Conservation (phyloP, 169 alveolate species). For the Sarcocystis neurona region DNA sequence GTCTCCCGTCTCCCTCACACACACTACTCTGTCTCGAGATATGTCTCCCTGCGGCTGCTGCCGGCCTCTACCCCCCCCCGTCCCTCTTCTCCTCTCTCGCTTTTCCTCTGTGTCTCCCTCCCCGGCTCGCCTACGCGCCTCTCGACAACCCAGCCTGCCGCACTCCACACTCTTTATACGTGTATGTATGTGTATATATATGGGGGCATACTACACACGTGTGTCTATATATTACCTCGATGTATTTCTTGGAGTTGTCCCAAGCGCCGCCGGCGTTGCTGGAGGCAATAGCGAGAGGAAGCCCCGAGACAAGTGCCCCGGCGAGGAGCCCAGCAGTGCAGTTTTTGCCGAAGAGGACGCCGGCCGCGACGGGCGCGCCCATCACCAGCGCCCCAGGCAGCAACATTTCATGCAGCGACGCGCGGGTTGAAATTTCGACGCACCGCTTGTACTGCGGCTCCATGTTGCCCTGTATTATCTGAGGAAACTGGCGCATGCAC, state of each 20-base stretch:
- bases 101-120: no score
- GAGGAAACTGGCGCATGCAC: conserved; percentile 85
- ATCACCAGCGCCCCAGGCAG: conserved; percentile 86
- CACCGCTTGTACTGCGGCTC: conserved; percentile 86
- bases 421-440: conserved; percentile 81
- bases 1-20: no score
- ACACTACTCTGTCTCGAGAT: no score
- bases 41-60: no score
- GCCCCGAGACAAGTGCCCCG: conserved; percentile 89
- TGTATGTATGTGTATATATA: no score
- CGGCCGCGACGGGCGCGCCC: conserved; percentile 80
- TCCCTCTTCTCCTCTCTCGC: no score
- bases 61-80: no score
- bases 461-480: conserved; percentile 72
- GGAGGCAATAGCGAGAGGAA: conserved; percentile 86
- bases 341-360: conserved; percentile 81
- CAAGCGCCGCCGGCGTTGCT: conserved; percentile 91
- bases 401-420: conserved; percentile 87
- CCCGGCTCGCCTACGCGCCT: no score
- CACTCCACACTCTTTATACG: no score
- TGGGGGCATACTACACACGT: no score
- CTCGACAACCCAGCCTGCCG: no score
- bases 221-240: conserved; percentile 77
- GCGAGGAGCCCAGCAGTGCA: conserved; percentile 90
- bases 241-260: conserved; percentile 90